Base-by-base conservation (phyloP, 805 yeast species). In the Hanseniaspora occidentalis region DNA sequence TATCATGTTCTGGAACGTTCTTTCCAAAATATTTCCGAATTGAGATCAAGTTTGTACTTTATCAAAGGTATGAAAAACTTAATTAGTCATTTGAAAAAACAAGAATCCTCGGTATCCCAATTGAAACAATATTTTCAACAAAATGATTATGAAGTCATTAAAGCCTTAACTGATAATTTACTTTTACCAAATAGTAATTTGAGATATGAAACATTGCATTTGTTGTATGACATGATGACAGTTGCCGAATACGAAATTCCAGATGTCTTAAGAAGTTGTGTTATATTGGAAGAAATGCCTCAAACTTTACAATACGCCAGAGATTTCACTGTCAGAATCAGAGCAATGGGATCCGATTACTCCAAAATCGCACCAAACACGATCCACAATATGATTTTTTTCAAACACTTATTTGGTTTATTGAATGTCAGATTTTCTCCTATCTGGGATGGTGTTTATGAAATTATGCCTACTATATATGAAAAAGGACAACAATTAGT, bases 341-440 rank as follows among this genome's bases (percentile, higher is more conserved):
- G 96, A 49, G 66, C 63, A 27, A 58, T 84, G 45, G 75, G 75
- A 1, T 50, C 60, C 6, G 67, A 59, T 3, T 77, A 61, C 51
- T 51, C 60, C 33, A 51, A 56, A 13, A 45, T 54, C 3, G 62
- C 60, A 21, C 47, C 48, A 9, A 58, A 46, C 44, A 29, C 23
- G 10, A 41, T 48, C 23, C 39, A 48, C 2, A 52, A 44, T 37
- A 45, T 44, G 40, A 60, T 47, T 33, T 65, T 73, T 24, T 63
- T 71, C 29, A 66, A 65, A 18, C 75, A 69, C 49, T 41, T 76
- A 29, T 70, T 81, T 48, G 97, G 97, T 25, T 67, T 82, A 44
- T 60, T 88, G 34, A 67, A 84, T 3, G 77, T 77, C 25, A 72
- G 74, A 43, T 85, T 89, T 49, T 81, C 84, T 42, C 97, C 97